Evolutionary conservation across 805 yeast species (phyloP), one percentile per base, ranked within the genome.

Genomic region (Sporopachydermia quercuum): DNA sequence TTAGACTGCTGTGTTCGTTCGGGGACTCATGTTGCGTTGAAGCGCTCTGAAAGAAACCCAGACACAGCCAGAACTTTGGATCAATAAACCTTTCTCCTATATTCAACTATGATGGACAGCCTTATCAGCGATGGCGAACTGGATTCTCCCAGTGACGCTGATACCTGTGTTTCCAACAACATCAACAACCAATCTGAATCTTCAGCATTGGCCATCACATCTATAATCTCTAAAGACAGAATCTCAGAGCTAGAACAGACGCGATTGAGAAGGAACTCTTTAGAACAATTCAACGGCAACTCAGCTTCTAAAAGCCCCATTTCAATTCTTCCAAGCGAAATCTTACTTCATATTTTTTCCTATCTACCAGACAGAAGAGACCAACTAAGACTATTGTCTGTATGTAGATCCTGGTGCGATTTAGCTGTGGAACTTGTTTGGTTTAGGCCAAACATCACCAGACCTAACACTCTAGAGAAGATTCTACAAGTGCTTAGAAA

Each of bases 321-420:
- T n/a, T 23, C 30, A 8, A 8, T 8, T 8, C 30, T 23, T 8
- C 30, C 30, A 23, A n/a, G 13, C 13, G 30, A 23, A 56, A 72
- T 81, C 15, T 55, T 81, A 35, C 68, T 78, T 38, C 66, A 78
- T 46, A 74, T 81, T 1, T 74, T 81, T 43, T 77, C 82, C 40
- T 68, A 76, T 44, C 59, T 80, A 39, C 74, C 68, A 37, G 67
- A 78, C 35, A 73, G 69, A 46, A 52, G 68, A 3, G 86, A 79
- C 49, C 60, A 77, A 43, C 74, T 73, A 18, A 64, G 74, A 11
- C 57, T 79, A 16, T 61, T 84, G 45, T 66, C 84, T 1, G 87
- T 84, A 4, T 86, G 94, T 58, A 76, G 74, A 49, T 70, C 76
- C 44, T 86, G 94, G 80, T 81, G 86, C 6, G 71, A 74, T 47